phyloP scores from a whole-genome alignment of 176 grass and related monocot species.

The Raddia distichophylla region DNA sequence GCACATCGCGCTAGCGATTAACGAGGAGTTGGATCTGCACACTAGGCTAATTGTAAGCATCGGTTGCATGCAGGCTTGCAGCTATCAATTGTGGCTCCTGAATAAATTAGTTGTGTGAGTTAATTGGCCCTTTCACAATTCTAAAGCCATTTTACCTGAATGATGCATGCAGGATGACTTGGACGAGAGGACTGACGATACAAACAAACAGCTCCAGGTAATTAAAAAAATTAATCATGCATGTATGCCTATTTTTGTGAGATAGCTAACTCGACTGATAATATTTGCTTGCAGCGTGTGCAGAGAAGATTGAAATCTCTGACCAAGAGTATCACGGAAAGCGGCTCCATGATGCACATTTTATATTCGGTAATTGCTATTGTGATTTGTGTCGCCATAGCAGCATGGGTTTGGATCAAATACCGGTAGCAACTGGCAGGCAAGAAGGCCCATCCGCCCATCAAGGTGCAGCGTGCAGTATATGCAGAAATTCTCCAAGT shows the following conservation, averaged over 20 bases:
- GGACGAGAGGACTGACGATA: too few relatives aligned
- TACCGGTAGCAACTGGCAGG: not conserved
- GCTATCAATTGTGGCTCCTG: not conserved
- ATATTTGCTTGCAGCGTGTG: conserved; percentile 44
- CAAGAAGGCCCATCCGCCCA: too few relatives aligned
- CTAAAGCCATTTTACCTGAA: conserved; percentile 11
- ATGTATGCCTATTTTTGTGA: too few relatives aligned
- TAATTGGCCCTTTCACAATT: not conserved
- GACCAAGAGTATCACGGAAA: conserved; percentile 49
- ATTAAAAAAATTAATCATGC: too few relatives aligned
- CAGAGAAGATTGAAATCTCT: conserved; percentile 56
- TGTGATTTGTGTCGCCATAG: conserved; percentile 42
- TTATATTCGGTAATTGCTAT: conserved; percentile 45
- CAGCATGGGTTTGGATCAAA: conserved; percentile 53
- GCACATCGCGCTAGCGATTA: conserved; percentile 75
- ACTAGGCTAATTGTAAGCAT: conserved; percentile 72
- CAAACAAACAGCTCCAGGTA: too few relatives aligned
- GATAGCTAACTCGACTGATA: not conserved
- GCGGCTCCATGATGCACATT: conserved; percentile 51
- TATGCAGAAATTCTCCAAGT: too few relatives aligned
- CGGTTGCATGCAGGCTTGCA: too few relatives aligned
- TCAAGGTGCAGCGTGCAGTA: too few relatives aligned
- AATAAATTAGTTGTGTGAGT: not conserved
- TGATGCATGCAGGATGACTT: conserved; percentile 24
- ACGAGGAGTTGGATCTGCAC: conserved; percentile 78